Conservation (phyloP, 2,329 filamentous ascomycete species). For the Diaporthe sp. region DNA sequence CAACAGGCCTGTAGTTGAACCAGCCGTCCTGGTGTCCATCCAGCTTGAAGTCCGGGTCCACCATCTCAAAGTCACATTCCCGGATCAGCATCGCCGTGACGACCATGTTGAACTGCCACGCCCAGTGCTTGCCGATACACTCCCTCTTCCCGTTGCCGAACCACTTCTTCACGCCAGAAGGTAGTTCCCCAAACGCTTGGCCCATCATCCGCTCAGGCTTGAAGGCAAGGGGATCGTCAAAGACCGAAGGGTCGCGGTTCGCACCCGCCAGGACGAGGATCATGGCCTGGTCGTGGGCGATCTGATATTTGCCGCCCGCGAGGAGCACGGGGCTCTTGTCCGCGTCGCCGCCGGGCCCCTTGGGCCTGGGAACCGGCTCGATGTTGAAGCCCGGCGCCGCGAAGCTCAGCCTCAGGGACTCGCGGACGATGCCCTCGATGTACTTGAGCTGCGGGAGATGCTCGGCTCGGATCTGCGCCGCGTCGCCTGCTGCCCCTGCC, state of each 20-base stretch:
- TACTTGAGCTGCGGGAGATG: constrained; percentile 64
- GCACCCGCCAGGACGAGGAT: constrained; percentile 61
- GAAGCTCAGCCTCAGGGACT: constrained; percentile 64
- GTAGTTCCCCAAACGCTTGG: constrained; percentile 54
- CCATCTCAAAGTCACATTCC: constrained; percentile 58
- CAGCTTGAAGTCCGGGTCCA: constrained; percentile 51
- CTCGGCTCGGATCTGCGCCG: constrained; percentile 53
- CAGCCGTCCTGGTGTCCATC: constrained; percentile 56
- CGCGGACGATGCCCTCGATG: constrained; percentile 63
- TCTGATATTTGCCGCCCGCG: constrained; percentile 58
- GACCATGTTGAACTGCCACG: constrained; percentile 56
- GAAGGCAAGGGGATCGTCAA: constrained; percentile 58
- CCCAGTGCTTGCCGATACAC: constrained; percentile 63
- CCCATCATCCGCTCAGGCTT: constrained; percentile 61
- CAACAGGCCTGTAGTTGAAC: constrained; percentile 63
- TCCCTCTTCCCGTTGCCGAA: constrained; percentile 63
- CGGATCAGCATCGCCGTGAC: constrained; percentile 55
- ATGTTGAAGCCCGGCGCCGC: constrained; percentile 67
- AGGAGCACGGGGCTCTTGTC: constrained; percentile 58
- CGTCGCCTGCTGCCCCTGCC: constrained; percentile 40
- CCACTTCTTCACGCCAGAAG: constrained; percentile 58
- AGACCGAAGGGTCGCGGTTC: constrained; percentile 60
- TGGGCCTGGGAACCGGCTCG: constrained; percentile 55
- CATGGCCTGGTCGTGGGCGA: constrained; percentile 59
- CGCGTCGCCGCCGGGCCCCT: constrained; percentile 30